phyloP scores from a whole-genome alignment of 352 stramenopile genomes.

The Globisporangium solare region DNA sequence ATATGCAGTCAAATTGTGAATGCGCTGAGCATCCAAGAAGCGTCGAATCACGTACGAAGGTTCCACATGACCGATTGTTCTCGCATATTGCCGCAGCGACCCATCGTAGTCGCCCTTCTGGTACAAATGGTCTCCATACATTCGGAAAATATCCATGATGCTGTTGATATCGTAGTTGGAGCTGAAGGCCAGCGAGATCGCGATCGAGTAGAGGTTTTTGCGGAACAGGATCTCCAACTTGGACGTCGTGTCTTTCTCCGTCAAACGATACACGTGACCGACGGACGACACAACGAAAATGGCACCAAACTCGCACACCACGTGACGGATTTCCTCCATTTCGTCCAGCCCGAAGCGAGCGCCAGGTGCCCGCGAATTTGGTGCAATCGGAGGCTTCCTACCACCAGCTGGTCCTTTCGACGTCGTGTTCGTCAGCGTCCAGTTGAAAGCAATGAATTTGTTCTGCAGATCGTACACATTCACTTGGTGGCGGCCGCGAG shows the following conservation, averaged over 20 bases:
- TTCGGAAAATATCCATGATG: slow-evolving; percentile 95
- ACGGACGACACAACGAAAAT: slow-evolving; percentile 87
- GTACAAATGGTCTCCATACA: slow-evolving; percentile 98
- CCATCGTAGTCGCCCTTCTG: slow-evolving; percentile 95
- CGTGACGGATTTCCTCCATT: slow-evolving; percentile 85
- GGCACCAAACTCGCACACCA: slow-evolving; percentile 81
- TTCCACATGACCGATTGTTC: slow-evolving; percentile 96
- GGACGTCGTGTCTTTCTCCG: slow-evolving; percentile 93
- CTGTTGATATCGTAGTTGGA: slow-evolving; percentile 93
- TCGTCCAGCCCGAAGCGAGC: slow-evolving; percentile 78
- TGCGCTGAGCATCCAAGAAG: slow-evolving; percentile 96
- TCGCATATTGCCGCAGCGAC: slow-evolving; percentile 96
- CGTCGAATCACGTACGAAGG: slow-evolving; percentile 97
- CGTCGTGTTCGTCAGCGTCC: slow-evolving; percentile 69
- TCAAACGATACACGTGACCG: slow-evolving; percentile 89
- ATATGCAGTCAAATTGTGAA: slow-evolving; percentile 96
- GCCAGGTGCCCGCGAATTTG: slow-evolving; percentile 36
- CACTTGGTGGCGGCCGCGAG: slow-evolving; percentile 76
- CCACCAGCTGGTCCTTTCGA: slow-evolving; percentile 12
- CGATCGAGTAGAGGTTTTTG: slow-evolving; percentile 97
- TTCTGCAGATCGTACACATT: slow-evolving; percentile 91
- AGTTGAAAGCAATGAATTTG: slow-evolving; percentile 92
- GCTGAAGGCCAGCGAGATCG: slow-evolving; percentile 95
- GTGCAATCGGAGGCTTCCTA: slow-evolving; percentile 21
- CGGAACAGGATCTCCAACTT: slow-evolving; percentile 96